phyloP scores from a whole-genome alignment of 164 flowering plant species.

The Cinnamomum micranthum region DNA sequence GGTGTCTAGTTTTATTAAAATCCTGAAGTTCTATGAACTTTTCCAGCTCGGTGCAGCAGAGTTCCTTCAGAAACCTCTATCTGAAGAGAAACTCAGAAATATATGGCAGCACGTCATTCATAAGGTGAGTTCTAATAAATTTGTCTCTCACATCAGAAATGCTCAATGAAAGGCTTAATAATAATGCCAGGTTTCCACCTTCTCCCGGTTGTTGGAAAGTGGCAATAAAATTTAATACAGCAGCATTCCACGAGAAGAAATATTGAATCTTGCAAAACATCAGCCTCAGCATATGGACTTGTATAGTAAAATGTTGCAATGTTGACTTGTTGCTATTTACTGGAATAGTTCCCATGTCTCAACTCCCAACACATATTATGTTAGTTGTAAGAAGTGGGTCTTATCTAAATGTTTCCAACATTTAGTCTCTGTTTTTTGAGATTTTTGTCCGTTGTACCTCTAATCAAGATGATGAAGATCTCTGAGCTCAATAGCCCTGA shows the following conservation, averaged over 20 bases:
- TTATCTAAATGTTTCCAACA: neutral
- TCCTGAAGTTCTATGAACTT: conserved; percentile 4
- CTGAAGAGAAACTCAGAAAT: conserved; percentile 77
- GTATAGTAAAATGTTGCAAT: neutral
- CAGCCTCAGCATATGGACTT: neutral
- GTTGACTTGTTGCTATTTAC: neutral
- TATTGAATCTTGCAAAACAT: neutral
- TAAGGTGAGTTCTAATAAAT: conserved; percentile 43
- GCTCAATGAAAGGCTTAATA: neutral
- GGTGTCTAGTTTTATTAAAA: neutral
- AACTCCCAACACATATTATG: neutral
- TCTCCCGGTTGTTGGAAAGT: neutral
- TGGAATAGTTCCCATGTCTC: neutral
- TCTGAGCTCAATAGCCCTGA: conserved; percentile 21
- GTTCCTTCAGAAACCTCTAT: conserved; percentile 73
- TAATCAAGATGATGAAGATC: conserved; percentile 3
- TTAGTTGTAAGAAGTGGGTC: neutral
- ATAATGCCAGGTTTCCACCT: too few relatives aligned
- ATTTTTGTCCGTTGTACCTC: neutral
- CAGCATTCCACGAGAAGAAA: neutral
- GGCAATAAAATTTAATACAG: neutral
- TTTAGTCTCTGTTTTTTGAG: neutral
- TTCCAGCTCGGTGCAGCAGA: conserved; percentile 93
- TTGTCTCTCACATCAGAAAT: neutral
- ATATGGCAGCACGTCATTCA: conserved; percentile 95